Evolutionary conservation across 441 rosid species (phyloP), one percentile per base, ranked within the genome.

Genomic region (Aleurites moluccanus): DNA sequence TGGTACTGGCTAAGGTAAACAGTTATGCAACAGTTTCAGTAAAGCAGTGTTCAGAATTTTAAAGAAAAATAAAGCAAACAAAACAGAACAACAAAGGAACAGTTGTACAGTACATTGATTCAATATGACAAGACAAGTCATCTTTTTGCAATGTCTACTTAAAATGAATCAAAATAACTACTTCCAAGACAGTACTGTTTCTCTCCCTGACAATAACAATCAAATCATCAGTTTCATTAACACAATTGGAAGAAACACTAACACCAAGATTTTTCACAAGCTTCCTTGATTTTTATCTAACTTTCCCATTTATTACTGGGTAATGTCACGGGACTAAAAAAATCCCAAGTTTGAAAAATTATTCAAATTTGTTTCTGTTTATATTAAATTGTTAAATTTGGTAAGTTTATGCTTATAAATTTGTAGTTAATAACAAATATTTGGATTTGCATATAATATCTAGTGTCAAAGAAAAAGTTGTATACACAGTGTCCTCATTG

Each of bases 121-220:
- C 77, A 80, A 67, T 65, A 14, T 83, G 90, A 87, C 81, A 82
- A 85, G 90, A 87, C 87, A 75, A 80, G 72, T 75, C 88, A 79
- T 70, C 90, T 85, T 87, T n/a, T 69, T 38, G 55, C 65, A 73
- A 61, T 72, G 49, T 52, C 47, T 25, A 59, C 25, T 38, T 55
- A 35, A 55, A 55, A 63, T 35, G 15, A 74, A 73, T 78, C 68
- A 78, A 52, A n/a, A 81, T 72, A 75, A 73, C 80, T 75, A 78
- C 40, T 64, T 80, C 87, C 84, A 63, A 85, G 79, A 77, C 8
- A 59, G 16, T 28, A 71, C 74, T 76, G 79, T 75, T 73, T 64
- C 28, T 1, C 14, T 35, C 69, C n/a, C 69, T 57, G 77, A 68
- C n/a, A n/a, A 74, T 77, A 63, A 82, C 83, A 73, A 81, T 84